Conservation (phyloP, 2,329 filamentous ascomycete species). For the Pseudocercospora fuligena region DNA sequence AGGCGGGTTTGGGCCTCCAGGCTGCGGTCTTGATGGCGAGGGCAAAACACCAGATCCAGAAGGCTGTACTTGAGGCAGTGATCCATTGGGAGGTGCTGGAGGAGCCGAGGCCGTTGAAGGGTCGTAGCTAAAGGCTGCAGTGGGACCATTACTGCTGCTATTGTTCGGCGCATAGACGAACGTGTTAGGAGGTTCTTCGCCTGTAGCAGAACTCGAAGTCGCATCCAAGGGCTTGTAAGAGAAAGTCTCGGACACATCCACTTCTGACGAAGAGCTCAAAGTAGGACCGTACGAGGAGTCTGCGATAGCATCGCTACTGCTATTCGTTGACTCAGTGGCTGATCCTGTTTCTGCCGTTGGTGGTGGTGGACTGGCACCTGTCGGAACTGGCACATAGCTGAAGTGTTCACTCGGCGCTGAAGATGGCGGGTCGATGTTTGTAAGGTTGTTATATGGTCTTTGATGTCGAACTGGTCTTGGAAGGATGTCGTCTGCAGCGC, state of each 20-base stretch:
- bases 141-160: neutral
- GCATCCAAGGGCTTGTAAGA: neutral
- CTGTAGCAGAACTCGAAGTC: neutral
- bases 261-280: neutral
- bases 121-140: neutral
- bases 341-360: neutral
- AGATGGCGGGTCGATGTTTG: neutral
- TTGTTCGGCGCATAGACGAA: neutral
- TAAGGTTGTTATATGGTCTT: constrained; percentile 11
- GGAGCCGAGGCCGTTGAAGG: neutral
- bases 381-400: constrained; percentile 2
- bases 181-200: neutral
- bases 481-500: constrained; percentile 11
- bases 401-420: neutral
- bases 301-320: neutral
- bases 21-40: too few species aligned
- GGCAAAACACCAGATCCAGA: too few species aligned
- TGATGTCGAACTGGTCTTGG: constrained; percentile 1
- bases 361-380: constrained; percentile 2
- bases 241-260: neutral
- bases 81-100: neutral
- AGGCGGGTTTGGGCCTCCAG: neutral
- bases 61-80: neutral
- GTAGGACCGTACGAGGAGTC: neutral
- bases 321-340: neutral